These are phyloP conservation scores for Flammula alnicola DNA, from an alignment of 1,284 basidiomycete genomes.

Conservation along the genomic window DNA sequence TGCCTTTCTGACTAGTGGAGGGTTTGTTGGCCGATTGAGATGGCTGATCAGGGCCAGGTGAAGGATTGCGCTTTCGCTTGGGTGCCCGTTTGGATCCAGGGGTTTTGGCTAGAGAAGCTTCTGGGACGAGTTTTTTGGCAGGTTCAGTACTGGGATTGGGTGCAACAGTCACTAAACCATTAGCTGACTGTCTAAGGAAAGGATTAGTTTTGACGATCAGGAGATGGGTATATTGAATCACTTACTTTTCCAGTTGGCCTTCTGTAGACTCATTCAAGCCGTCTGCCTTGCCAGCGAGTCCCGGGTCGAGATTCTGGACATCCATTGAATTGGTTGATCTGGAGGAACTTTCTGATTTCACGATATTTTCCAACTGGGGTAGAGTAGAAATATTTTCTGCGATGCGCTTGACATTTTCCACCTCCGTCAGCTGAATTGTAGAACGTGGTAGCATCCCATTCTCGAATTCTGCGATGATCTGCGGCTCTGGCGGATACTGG, in stretches of 20 bases:
- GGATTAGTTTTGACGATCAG: too few relatives aligned
- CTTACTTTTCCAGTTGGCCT: too few relatives aligned
- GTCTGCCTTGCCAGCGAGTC: too few relatives aligned
- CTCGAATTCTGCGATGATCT: constrained; percentile 7
- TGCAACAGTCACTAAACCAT: too few relatives aligned
- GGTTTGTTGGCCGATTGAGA: background rate
- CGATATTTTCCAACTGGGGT: too few relatives aligned
- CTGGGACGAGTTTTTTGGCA: background rate
- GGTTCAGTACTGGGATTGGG: background rate
- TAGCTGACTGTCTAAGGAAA: too few relatives aligned
- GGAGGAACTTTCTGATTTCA: too few relatives aligned
- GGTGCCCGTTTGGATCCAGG: constrained; percentile 1
- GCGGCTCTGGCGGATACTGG: constrained; percentile 25
- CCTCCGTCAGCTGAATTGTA: constrained; percentile 35
- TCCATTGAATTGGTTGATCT: too few relatives aligned
- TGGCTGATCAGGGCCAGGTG: constrained; percentile 11
- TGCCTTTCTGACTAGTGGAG: constrained; percentile 21
- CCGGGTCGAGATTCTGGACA: too few relatives aligned
- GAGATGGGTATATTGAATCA: too few relatives aligned
- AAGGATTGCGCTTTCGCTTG: constrained; percentile 31
- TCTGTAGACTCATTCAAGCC: too few relatives aligned
- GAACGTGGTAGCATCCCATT: background rate
- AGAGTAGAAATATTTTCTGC: too few relatives aligned
- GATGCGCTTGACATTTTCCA: constrained; percentile 22
- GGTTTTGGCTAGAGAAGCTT: background rate